Evolutionary conservation across 2,329 filamentous ascomycete genomes (phyloP).

Genomic region (Ramularia endophylla): DNA sequence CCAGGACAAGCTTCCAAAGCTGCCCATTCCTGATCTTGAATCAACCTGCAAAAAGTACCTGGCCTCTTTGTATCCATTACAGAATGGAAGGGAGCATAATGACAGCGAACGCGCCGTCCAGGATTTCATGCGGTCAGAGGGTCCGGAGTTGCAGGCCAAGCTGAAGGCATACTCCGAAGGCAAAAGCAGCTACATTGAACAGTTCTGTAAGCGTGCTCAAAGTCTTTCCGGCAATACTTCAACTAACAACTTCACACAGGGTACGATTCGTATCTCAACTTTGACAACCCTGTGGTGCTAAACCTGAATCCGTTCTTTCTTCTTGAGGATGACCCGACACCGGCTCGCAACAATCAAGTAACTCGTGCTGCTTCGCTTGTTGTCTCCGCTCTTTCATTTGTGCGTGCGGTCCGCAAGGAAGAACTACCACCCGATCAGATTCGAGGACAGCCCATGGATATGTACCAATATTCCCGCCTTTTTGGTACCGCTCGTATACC

Average conservation of each 20-base stretch:
- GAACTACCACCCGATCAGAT: constrained; percentile 86
- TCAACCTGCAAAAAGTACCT: constrained; percentile 74
- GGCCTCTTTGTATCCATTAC: constrained; percentile 70
- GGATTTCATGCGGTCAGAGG: constrained; percentile 77
- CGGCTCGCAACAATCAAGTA: constrained; percentile 92
- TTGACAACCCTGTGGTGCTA: constrained; percentile 92
- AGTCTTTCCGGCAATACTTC: not conserved
- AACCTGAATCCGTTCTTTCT: constrained; percentile 98
- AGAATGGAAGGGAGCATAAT: constrained; percentile 71
- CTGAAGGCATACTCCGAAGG: constrained; percentile 84
- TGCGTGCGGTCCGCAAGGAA: constrained; percentile 85
- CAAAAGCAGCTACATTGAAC: constrained; percentile 95
- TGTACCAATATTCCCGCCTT: constrained; percentile 95
- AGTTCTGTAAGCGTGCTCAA: constrained; percentile 72
- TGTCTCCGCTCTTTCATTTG: constrained; percentile 84
- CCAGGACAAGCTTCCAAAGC: constrained; percentile 82
- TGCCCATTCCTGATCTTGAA: constrained; percentile 87
- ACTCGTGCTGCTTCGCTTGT: constrained; percentile 89
- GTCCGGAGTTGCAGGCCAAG: constrained; percentile 78
- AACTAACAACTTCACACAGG: constrained; percentile 46
- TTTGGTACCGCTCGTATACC: constrained; percentile 94
- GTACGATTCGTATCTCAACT: constrained; percentile 99
- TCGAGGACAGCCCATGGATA: constrained; percentile 79
- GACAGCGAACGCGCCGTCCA: constrained; percentile 75
- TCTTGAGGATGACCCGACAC: constrained; percentile 93